Evolutionary conservation across 768 basidiomycete species (phyloP), one percentile per base, ranked within the genome.

Genomic region (Suillus paluster): DNA sequence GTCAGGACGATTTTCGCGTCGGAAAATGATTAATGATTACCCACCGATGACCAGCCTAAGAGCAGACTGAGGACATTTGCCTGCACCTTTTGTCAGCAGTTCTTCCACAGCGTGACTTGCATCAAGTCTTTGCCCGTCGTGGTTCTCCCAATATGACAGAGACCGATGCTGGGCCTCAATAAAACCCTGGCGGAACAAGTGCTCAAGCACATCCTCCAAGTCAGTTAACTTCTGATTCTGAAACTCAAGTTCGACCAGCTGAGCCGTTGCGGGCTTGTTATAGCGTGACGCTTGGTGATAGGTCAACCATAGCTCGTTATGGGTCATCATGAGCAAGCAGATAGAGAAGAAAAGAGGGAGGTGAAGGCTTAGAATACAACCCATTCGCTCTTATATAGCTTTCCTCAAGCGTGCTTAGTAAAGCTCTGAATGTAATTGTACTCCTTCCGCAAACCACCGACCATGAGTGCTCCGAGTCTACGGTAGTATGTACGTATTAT

Each of bases 181-280:
- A 62, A 79, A 83, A 39, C 82, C 82, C 60, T 81, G 79, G 59
- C 71, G 66, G 70, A 82, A 83, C 45, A 74, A 69, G 54, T 77
- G 78, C 39, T 83, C 81, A 36, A 84, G 77, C 7, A 83, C 78
- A 61, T 83, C 82, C 67, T 83, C 82, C 63, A 84, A 68, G 69
- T 81, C 82, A 49, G 66, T 46, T 23, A 83, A 72, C 61, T 74
- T 74, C 45, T 79, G 71, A 52, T 76, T 74, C 61, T 77, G 73
- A 64, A 77, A 77, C 64, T 79, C 76, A 59, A 83, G 73, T 67
- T 82, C 81, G 57, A 84, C 72, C 70, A 83, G 79, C 70, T 83
- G 82, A 36, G 80, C 77, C 21, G 81, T 81, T 19, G 70, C 68
- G 12, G 80, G 76, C 64, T 75, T 76, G 69, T 75, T 71, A 27